Percentiles rank a stretch among this genome's conserved stretches.
Conservation (phyloP, 345 rosid genomes). For the Gossypium sturtianum region DNA sequence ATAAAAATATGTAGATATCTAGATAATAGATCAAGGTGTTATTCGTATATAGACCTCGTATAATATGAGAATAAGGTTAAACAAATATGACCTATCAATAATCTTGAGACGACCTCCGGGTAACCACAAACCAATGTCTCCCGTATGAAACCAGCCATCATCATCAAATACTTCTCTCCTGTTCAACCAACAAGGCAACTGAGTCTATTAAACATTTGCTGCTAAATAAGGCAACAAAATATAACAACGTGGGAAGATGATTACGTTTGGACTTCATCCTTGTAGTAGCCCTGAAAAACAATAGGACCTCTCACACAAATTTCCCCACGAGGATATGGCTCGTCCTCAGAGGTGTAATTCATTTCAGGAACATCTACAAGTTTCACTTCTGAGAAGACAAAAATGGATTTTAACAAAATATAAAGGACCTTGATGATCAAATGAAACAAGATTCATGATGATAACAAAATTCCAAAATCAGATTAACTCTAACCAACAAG, state of each 20-base stretch:
- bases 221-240: constrained; percentile 2
- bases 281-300: constrained; percentile 81
- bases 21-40: constrained; percentile 1
- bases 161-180: constrained; percentile 82
- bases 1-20: background rate
- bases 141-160: constrained; percentile 90
- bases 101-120: constrained; percentile 92
- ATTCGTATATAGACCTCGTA: background rate
- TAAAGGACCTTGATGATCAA: background rate
- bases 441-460: background rate
- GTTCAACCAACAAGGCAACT: constrained; percentile 25
- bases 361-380: constrained; percentile 92
- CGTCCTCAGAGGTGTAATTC: constrained; percentile 85
- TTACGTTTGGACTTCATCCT: constrained; percentile 78
- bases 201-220: constrained; percentile 6
- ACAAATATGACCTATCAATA: constrained; percentile 63
- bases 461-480: background rate
- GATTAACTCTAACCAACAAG: background rate
- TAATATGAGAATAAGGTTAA: constrained; percentile 2
- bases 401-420: constrained; percentile 5
- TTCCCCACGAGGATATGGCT: constrained; percentile 92
- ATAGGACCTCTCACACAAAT: constrained; percentile 87
- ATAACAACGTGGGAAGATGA: constrained; percentile 7
- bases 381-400: constrained; percentile 59
- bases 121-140: constrained; percentile 87